Base-by-base conservation (phyloP, 2,329 filamentous ascomycete genomes). In the Pestalotiopsis sp. region DNA sequence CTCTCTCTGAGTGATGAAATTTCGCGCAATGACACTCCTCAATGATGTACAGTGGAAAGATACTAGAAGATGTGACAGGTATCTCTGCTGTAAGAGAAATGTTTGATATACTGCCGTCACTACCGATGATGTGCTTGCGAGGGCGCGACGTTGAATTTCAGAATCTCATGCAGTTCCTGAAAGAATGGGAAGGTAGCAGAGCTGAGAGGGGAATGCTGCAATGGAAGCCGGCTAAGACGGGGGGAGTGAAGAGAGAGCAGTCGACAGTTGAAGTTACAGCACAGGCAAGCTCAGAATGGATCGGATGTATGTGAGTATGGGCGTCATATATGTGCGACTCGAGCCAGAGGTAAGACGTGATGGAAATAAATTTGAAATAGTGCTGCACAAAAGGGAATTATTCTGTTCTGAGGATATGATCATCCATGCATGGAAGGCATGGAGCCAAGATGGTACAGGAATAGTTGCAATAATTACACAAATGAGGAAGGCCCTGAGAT, bases 401-500 rank as follows among this genome's bases (percentile, higher is more conserved):
- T 26, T 59, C 56, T 59, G 56, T 26, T 59, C 44, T 52, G n/a
- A 52, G 44, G 20, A 52, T 52, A 35, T 20, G 44, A 52, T 52
- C 44, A 52, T 6, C 44, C 44, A 7, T 52, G 44, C 44, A 52
- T 52, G 44, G 17, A 20, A 20, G 17, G 14, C 20, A 22, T n/a
- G 44, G 17, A n/a, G 44, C 44, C 44, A 59, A 59, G 22, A 59
- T 59, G 56, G 14, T 11, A 59, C 56, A 59, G 22, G 30, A 59
- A 52, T 52, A 52, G 44, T 52, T 52, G 44, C 44, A 52, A 17
- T 17, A 59, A 17, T 59, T 26, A 26, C 56, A 59, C 56, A 10
- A 40, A 62, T 35, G 20, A 11, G 59, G 59, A 62, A 62, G 59
- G 59, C 59, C 24, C 59, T 20, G 59, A 62, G 59, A 62, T 35